These are phyloP conservation scores for Bromus sterilis DNA, from an alignment of 176 grass and related monocot species.

Conservation along the genomic window DNA sequence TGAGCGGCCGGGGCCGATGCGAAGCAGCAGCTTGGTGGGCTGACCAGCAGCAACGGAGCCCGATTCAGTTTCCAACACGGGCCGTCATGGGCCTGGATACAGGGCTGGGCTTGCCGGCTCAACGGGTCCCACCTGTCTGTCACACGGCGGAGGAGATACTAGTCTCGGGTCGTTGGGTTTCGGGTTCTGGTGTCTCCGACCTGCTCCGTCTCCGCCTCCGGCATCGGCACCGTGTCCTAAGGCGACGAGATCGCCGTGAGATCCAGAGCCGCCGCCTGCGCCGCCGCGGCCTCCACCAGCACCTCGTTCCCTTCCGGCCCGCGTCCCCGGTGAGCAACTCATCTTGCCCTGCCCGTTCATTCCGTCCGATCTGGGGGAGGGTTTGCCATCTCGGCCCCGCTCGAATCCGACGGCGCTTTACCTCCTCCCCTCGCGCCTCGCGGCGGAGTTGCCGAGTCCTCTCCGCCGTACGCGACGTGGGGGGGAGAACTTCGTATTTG, in stretches of 20 bases:
- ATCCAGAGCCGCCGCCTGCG: background rate
- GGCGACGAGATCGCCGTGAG: conserved; percentile 9
- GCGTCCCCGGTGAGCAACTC: background rate
- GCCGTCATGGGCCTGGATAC: background rate
- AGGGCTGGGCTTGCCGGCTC: background rate
- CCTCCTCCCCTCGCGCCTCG: background rate
- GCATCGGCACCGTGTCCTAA: conserved; percentile 2
- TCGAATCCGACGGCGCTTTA: background rate
- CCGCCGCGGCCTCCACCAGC: background rate
- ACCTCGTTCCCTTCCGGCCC: background rate
- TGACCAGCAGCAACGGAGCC: conserved; percentile 8
- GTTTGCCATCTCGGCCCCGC: background rate
- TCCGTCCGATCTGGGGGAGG: conserved; percentile 9
- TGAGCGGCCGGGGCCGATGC: background rate
- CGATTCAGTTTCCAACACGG: background rate
- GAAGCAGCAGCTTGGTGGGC: background rate
- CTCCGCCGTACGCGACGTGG: background rate
- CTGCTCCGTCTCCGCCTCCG: background rate
- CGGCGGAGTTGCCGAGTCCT: background rate
- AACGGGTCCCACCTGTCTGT: background rate
- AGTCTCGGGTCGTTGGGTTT: conserved; percentile 11
- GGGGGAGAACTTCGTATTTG: background rate
- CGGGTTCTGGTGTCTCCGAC: background rate
- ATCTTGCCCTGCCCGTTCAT: background rate
- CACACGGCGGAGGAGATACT: background rate